A percentile compares a stretch with the other conserved stretches of the same genome.
Evolutionary conservation across 306 rosid species (phyloP).

Genomic region (Cicer pinnatifidum): DNA sequence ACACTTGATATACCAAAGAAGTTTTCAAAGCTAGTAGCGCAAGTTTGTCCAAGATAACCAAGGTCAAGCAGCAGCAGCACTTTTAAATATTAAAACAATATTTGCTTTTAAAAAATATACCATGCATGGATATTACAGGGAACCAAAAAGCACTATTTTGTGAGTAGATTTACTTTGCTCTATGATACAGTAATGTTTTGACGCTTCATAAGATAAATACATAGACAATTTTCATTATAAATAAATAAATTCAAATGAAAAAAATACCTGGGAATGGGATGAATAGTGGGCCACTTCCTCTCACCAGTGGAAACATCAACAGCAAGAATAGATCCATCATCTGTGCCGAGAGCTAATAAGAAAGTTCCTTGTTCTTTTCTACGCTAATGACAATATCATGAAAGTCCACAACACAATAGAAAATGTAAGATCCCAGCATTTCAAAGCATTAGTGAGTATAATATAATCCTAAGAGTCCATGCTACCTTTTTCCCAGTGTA

Average conservation of each 20-base stretch:
- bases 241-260: slow-evolving; percentile 20
- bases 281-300: slow-evolving; percentile 52
- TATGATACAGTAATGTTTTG: not conserved
- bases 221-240: not conserved
- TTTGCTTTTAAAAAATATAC: not conserved
- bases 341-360: slow-evolving; percentile 53
- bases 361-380: slow-evolving; percentile 54
- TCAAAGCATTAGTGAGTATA: not conserved
- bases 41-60: slow-evolving; percentile 5
- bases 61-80: slow-evolving; percentile 14
- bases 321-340: slow-evolving; percentile 50
- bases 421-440: slow-evolving; percentile 24
- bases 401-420: slow-evolving; percentile 19
- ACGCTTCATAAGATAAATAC: not conserved
- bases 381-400: slow-evolving; percentile 51
- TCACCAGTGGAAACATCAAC: slow-evolving; percentile 54
- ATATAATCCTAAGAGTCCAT: slow-evolving; percentile 15
- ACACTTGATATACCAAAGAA: slow-evolving; percentile 4
- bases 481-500: slow-evolving; percentile 55
- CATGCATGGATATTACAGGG: not conserved
- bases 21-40: slow-evolving; percentile 22
- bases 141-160: not conserved
- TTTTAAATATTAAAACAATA: slow-evolving; percentile 18
- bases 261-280: slow-evolving; percentile 52
- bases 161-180: slow-evolving; percentile 30